Evolutionary conservation across 2,329 filamentous ascomycete genomes (phyloP).

Genomic region (Neurospora crassa): DNA sequence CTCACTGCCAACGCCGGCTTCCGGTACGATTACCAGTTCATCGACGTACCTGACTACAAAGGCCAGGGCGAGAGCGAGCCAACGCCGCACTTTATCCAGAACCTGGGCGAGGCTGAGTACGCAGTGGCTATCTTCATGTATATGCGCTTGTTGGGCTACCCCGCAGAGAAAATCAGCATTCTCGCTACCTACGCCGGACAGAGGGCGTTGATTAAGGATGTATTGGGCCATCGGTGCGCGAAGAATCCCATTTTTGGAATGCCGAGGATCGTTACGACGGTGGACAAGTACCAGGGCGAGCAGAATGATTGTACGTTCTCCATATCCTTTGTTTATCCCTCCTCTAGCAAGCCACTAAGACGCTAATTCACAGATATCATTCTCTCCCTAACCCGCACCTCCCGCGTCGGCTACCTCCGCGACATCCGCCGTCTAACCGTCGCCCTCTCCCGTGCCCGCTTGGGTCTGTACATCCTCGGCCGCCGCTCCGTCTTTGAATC

Average conservation of each 20-base stretch:
- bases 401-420: slow-evolving; percentile 81
- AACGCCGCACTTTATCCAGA: slow-evolving; percentile 90
- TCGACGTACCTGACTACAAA: slow-evolving; percentile 90
- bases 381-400: slow-evolving; percentile 82
- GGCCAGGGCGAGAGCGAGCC: slow-evolving; percentile 82
- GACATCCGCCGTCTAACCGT: slow-evolving; percentile 92
- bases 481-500: slow-evolving; percentile 80
- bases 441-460: slow-evolving; percentile 79
- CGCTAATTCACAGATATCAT: slow-evolving; percentile 61
- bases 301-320: slow-evolving; percentile 85
- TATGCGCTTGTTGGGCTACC: slow-evolving; percentile 92
- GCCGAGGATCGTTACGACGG: slow-evolving; percentile 82
- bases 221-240: slow-evolving; percentile 73
- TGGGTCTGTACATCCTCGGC: slow-evolving; percentile 88
- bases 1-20: slow-evolving; percentile 81
- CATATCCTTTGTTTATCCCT: neutral
- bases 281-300: slow-evolving; percentile 98
- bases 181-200: slow-evolving; percentile 92
- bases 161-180: slow-evolving; percentile 73
- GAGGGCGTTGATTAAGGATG: slow-evolving; percentile 76
- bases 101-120: slow-evolving; percentile 94
- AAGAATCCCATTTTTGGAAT: slow-evolving; percentile 79
- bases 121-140: slow-evolving; percentile 93
- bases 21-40: slow-evolving; percentile 91
- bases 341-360: slow-evolving; percentile 6